These are phyloP conservation scores for Penicillium capsulatum DNA, from an alignment of 2,329 filamentous ascomycete genomes.

Conservation along the genomic window DNA sequence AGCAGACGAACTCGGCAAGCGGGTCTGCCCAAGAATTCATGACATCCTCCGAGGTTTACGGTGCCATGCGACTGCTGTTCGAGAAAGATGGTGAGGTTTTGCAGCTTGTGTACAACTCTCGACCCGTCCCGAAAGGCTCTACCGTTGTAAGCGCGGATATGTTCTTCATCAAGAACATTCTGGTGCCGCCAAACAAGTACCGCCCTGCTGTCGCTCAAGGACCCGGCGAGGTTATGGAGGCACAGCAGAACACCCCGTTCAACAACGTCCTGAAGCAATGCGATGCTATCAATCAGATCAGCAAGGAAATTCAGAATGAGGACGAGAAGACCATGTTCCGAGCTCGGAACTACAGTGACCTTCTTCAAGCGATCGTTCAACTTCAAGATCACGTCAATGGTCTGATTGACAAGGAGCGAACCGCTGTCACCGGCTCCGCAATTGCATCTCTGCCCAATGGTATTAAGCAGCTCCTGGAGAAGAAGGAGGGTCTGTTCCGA, in stretches of 20 bases:
- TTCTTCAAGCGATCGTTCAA: slow-evolving; percentile 76
- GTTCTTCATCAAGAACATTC: slow-evolving; percentile 84
- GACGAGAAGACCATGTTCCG: slow-evolving; percentile 46
- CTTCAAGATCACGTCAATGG: slow-evolving; percentile 88
- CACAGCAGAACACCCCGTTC: slow-evolving; percentile 82
- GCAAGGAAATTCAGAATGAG: slow-evolving; percentile 60
- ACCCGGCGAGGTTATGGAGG: slow-evolving; percentile 76
- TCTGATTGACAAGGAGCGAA: slow-evolving; percentile 85
- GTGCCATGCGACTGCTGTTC: slow-evolving; percentile 73
- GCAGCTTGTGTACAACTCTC: slow-evolving; percentile 76
- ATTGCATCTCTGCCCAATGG: slow-evolving; percentile 80
- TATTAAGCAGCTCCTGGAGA: slow-evolving; percentile 96
- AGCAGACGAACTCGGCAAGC: slow-evolving; percentile 26
- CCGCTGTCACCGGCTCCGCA: slow-evolving; percentile 72
- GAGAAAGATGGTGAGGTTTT: slow-evolving; percentile 81
- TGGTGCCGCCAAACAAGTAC: slow-evolving; percentile 90
- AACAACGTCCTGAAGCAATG: slow-evolving; percentile 76
- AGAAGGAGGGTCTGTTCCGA: slow-evolving; percentile 96
- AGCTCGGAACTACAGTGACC: slow-evolving; percentile 64
- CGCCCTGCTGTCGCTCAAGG: slow-evolving; percentile 82
- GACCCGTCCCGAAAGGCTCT: slow-evolving; percentile 57
- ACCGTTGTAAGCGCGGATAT: slow-evolving; percentile 69
- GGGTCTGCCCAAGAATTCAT: slow-evolving; percentile 65
- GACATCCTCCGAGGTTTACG: slow-evolving; percentile 76
- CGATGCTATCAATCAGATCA: slow-evolving; percentile 68